These are phyloP conservation scores for Russula sp. DNA, from an alignment of 768 basidiomycete species.

Conservation along the genomic window DNA sequence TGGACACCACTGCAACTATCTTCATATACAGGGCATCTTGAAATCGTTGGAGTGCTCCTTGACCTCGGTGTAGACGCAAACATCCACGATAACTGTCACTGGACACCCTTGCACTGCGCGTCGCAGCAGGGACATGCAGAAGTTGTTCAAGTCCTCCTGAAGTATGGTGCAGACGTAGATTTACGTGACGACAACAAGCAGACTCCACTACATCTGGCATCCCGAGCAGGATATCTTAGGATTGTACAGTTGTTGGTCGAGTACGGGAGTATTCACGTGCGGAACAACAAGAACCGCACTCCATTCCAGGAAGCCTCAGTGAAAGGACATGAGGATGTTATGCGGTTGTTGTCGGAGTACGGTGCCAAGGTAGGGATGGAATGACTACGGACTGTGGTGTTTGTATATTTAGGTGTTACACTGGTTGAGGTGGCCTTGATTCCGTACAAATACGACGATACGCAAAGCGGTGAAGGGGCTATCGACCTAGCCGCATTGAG, in stretches of 20 bases:
- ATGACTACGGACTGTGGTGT: background rate
- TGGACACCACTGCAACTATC: no score
- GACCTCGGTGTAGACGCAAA: background rate
- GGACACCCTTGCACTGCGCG: background rate
- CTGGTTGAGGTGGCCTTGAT: background rate
- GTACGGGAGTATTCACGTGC: background rate
- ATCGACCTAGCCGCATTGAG: no score
- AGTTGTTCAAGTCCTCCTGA: background rate
- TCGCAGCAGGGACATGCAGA: background rate
- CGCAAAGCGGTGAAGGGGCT: no score
- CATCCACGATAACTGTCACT: background rate
- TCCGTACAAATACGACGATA: background rate
- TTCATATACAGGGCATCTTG: no score
- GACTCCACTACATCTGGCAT: background rate
- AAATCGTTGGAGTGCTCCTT: background rate
- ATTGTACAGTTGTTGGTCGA: background rate
- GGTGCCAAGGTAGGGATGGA: background rate
- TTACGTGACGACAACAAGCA: background rate
- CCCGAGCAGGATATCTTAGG: background rate
- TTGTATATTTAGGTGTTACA: background rate
- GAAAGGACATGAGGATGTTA: background rate
- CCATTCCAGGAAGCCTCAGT: background rate
- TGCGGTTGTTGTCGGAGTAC: background rate
- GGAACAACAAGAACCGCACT: background rate
- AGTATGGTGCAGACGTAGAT: background rate